Conservation (phyloP, 2,329 filamentous ascomycete genomes). For the Ophiocordyceps camponoti-saundersi region DNA sequence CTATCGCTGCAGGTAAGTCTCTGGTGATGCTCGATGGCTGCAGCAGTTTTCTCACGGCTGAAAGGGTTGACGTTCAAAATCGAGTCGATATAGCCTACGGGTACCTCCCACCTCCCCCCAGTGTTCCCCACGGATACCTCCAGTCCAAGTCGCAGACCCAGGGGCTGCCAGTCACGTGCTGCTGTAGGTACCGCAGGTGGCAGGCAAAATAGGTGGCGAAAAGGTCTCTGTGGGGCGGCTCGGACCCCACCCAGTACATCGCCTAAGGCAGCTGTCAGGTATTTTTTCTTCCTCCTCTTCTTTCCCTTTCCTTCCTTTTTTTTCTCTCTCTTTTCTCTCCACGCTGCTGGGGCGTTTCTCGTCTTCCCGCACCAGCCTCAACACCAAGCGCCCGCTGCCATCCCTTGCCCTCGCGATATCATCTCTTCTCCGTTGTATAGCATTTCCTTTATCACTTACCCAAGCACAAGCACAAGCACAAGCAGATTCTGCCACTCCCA, state of each 20-base stretch:
- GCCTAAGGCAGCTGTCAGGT: not conserved
- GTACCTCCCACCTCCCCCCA: not conserved
- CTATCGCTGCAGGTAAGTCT: too few relatives aligned
- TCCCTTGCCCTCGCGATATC: not conserved
- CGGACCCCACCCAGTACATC: not conserved
- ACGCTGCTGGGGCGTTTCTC: not conserved
- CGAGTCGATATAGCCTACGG: not conserved
- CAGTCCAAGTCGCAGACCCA: not conserved
- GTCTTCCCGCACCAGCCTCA: not conserved
- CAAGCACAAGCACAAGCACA: not conserved
- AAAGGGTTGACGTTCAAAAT: not conserved
- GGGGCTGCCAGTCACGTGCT: not conserved
- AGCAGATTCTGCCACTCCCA: not conserved
- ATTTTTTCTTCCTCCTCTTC: not conserved
- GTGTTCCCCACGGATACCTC: not conserved
- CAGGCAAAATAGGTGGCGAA: not conserved
- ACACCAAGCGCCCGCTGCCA: not conserved
- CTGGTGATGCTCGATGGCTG: too few relatives aligned
- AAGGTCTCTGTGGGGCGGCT: not conserved
- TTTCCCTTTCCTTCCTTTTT: not conserved
- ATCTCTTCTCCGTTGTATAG: not conserved
- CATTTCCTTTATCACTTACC: not conserved
- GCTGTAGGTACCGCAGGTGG: not conserved
- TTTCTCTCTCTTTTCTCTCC: not conserved
- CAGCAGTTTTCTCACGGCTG: too few relatives aligned